Conservation (phyloP, 2,329 filamentous ascomycete species). For the Calonectria fujianensis region DNA sequence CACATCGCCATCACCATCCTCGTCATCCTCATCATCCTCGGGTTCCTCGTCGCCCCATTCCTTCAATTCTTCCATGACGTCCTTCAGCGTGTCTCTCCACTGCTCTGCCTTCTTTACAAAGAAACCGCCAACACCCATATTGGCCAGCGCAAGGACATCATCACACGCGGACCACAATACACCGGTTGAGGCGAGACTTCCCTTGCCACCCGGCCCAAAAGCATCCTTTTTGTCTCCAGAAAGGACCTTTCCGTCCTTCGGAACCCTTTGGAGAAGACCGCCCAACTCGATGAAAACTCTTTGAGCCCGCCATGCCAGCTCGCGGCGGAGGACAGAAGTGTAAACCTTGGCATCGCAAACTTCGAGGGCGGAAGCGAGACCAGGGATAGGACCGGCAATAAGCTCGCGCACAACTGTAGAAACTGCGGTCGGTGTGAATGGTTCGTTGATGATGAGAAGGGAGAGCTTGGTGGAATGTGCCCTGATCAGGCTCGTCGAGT, state of each 20-base stretch:
- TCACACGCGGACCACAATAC: slow-evolving; percentile 91
- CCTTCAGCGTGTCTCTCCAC: slow-evolving; percentile 84
- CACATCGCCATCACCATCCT: slow-evolving; percentile 64
- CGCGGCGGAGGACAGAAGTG: slow-evolving; percentile 77
- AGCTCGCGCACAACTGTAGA: slow-evolving; percentile 82
- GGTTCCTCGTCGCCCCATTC: slow-evolving; percentile 88
- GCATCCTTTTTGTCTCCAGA: slow-evolving; percentile 52
- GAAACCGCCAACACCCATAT: slow-evolving; percentile 81
- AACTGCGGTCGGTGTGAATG: slow-evolving; percentile 88
- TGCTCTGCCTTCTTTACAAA: slow-evolving; percentile 83
- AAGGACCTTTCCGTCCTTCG: slow-evolving; percentile 73
- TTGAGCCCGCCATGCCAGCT: slow-evolving; percentile 76
- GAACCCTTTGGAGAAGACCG: slow-evolving; percentile 76
- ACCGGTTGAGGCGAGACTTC: slow-evolving; percentile 80
- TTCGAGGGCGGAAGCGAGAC: slow-evolving; percentile 82
- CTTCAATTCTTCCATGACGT: slow-evolving; percentile 89
- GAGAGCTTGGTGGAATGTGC: slow-evolving; percentile 92
- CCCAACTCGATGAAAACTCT: slow-evolving; percentile 78
- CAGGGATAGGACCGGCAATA: slow-evolving; percentile 83
- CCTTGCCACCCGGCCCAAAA: slow-evolving; percentile 65
- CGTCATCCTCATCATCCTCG: slow-evolving; percentile 73
- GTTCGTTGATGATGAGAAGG: slow-evolving; percentile 88
- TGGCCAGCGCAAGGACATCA: slow-evolving; percentile 77
- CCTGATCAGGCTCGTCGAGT: slow-evolving; percentile 83
- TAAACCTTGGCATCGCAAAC: slow-evolving; percentile 77